Evolutionary conservation across 805 yeast genomes (phyloP), one percentile per base, ranked within the genome.

Genomic region (Lipomyces sp.): DNA sequence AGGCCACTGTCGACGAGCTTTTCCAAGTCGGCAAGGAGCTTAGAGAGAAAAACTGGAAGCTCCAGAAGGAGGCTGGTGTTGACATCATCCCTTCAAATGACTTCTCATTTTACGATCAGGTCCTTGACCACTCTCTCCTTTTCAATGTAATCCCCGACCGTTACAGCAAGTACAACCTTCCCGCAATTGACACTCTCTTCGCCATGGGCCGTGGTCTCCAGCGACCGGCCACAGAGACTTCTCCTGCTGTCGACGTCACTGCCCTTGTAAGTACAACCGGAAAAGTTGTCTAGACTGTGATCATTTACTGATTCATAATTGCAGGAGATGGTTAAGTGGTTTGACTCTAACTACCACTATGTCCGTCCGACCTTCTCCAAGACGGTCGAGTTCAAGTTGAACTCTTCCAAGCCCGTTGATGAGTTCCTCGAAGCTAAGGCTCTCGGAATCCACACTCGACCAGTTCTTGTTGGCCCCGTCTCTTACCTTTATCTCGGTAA

Each of bases 181-280:
- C 92, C 73, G 88, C 92, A 80, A 85, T 95, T 75, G 99, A 95
- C 83, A 90, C 92, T 71, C 83, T 90, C 77, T 95, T 95, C 80
- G 99, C 99, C 78, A 95, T 95, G 98, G 99, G 98, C 83, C 92
- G 99, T 87, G 99, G 99, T 88, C 86, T 95, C 81, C 99, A 95
- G 86, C 91, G 95, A 84, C 88, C 90, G 82, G 97, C 96, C 73
- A 90, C 96, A 73, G 96, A 89, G 75, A 78, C 92, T 73, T 80
- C 87, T 70, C 86, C 89, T 75, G 97, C 96, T 74, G 97, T 95
- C 75, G 99, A 95, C 82, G 99, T 95, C 70, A 94, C 98, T 71
- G 99, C 99, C 76, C 86, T 92, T 80, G 82, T 63, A 59, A 15
- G 69, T 63, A n/a, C 39, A 53, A n/a, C 48, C 48, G 29, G 24